Base-by-base conservation (phyloP, 441 rosid genomes). In the Dalechampia spathulata region DNA sequence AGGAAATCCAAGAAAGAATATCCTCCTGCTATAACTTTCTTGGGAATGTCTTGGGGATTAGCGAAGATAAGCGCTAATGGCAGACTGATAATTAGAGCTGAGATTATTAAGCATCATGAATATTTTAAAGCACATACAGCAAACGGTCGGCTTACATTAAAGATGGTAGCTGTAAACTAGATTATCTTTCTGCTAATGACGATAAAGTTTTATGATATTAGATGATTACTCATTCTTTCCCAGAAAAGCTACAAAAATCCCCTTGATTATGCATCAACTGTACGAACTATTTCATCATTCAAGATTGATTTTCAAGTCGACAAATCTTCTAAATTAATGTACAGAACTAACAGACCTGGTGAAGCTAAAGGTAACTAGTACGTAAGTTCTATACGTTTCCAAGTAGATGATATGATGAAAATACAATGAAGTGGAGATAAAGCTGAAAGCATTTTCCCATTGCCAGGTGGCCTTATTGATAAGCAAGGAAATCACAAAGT, bases 391-490 rank as follows among this genome's bases (percentile, higher is more conserved):
- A n/a, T n/a, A n/a, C n/a, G n/a, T n/a, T n/a, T n/a, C n/a, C n/a
- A n/a, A n/a, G n/a, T n/a, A n/a, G n/a, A n/a, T n/a, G n/a, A n/a
- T n/a, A n/a, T n/a, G n/a, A n/a, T 14, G 21, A 16, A 17, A 6
- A 41, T 5, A 1, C 26, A 51, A 51, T 34, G 22, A 20, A 51
- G 19, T 32, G 21, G 16, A 14, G 37, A 28, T 27, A 30, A 49
- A 49, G 5, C 2, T 10, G 7, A 30, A 17, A 30, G 0, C 14
- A 10, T 49, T 49, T 30, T 17, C 23, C 28, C 36, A 37, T 47
- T 6, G 34, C 20, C 2, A 19, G 46, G 46, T 47, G 55, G 37
- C 58, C 30, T 54, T 54, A 62, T 62, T 62, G 38, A 45, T 22
- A 27, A 53, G 19, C 17, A 53, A 52, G 50, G 27, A 52, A 19